These are phyloP conservation scores for Uncinocarpus reesii DNA, from an alignment of 2,329 filamentous ascomycete species.

Conservation along the genomic window DNA sequence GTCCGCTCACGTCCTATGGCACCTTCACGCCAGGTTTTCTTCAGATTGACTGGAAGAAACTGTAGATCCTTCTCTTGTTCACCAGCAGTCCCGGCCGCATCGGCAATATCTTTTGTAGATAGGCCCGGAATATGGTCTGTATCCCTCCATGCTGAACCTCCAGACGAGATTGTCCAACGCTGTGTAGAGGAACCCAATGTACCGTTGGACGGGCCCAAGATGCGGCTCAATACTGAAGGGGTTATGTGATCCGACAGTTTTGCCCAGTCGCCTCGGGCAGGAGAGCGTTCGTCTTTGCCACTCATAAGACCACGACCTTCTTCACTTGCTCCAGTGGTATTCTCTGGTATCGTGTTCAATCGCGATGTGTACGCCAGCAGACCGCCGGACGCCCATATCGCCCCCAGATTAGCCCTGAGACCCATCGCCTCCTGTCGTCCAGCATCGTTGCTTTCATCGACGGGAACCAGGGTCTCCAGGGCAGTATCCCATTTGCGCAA, in stretches of 20 bases:
- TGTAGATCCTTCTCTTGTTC: constrained; percentile 40
- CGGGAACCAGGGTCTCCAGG: constrained; percentile 28
- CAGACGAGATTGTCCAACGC: constrained; percentile 48
- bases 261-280: constrained; percentile 41
- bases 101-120: constrained; percentile 20
- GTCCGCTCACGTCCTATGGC: constrained; percentile 53
- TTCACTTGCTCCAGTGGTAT: constrained; percentile 12
- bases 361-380: constrained; percentile 34
- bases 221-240: constrained; percentile 40
- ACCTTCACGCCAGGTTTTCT: constrained; percentile 51
- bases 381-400: constrained; percentile 45
- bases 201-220: constrained; percentile 36
- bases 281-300: constrained; percentile 18
- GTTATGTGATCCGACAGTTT: constrained; percentile 44
- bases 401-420: constrained; percentile 47
- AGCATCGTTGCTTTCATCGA: constrained; percentile 26
- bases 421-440: constrained; percentile 41
- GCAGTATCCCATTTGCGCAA: constrained; percentile 47
- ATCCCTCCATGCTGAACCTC: constrained; percentile 47
- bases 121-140: constrained; percentile 52
- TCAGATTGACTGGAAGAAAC: constrained; percentile 51
- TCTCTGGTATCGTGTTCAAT: constrained; percentile 20
- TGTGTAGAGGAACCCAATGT: constrained; percentile 27
- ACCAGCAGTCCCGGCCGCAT: constrained; percentile 20
- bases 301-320: constrained; percentile 6